Evolutionary conservation across 2,329 filamentous ascomycete species (phyloP).

Genomic region (Colletotrichum sp.): DNA sequence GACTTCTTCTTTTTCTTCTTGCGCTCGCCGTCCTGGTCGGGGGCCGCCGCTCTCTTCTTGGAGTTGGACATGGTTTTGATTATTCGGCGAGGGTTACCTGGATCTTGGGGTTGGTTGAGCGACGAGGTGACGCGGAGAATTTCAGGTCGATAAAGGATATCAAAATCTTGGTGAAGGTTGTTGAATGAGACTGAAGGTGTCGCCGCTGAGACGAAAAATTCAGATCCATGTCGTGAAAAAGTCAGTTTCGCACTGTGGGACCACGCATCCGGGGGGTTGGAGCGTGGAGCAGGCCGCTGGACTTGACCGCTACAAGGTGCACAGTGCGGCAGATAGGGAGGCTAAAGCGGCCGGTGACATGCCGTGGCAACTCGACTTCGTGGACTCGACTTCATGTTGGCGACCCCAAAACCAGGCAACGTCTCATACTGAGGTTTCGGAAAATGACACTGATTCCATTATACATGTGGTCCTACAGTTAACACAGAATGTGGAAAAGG

Average conservation of each 20-base stretch:
- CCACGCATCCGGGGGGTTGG: not conserved
- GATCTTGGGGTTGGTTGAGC: fast-evolving
- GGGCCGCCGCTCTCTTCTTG: conserved; percentile 60
- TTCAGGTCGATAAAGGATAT: not conserved
- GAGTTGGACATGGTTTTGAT: conserved; percentile 40
- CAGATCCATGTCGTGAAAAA: not conserved
- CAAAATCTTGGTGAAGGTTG: not conserved
- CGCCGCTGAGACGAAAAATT: conserved; percentile 12
- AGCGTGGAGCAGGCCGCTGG: not conserved
- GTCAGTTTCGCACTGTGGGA: conserved; percentile 6
- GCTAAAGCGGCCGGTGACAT: not conserved
- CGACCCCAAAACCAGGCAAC: not conserved
- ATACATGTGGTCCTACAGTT: too few relatives aligned
- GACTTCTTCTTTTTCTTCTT: conserved; percentile 61
- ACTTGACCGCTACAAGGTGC: not conserved
- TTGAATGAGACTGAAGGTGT: not conserved
- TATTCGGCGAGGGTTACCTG: not conserved
- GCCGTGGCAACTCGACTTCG: not conserved
- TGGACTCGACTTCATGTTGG: not conserved
- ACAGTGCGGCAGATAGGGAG: not conserved
- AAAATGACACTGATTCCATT: too few relatives aligned
- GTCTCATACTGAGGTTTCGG: too few relatives aligned
- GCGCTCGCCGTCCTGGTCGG: conserved; percentile 44
- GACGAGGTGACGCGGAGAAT: not conserved
- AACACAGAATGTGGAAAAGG: too few relatives aligned